Evolutionary conservation across 31 red algal species (phyloP).

Genomic region (Odonthalia washingtoniensis): DNA sequence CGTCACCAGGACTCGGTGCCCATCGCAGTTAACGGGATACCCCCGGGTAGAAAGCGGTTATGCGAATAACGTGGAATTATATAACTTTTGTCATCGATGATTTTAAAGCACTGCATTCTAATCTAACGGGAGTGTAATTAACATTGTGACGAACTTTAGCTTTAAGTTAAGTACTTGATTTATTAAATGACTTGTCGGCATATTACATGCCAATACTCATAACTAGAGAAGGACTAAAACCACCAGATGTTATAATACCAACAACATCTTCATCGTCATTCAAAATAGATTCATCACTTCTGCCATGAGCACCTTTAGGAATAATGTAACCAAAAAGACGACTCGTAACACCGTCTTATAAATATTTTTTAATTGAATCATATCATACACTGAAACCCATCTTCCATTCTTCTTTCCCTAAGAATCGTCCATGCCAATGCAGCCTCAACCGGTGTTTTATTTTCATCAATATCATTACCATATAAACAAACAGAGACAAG

Average conservation of each 20-base stretch:
- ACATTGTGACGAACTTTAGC: slow-evolving; percentile 74
- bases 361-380: too few species aligned
- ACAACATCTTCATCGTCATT: slow-evolving; percentile 76
- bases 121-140: too few species aligned
- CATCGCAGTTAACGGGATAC: too few species aligned
- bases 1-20: too few species aligned
- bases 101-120: too few species aligned
- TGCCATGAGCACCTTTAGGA: slow-evolving; percentile 88
- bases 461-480: slow-evolving; percentile 98
- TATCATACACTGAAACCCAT: slow-evolving; percentile 94
- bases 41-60: too few species aligned
- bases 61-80: too few species aligned
- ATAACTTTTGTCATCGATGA: too few species aligned
- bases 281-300: slow-evolving; percentile 89
- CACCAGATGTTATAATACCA: slow-evolving; percentile 90
- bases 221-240: slow-evolving; percentile 83
- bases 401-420: slow-evolving; percentile 82
- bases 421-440: slow-evolving; percentile 93
- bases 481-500: too few species aligned
- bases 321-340: slow-evolving; percentile 84
- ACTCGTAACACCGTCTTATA: slow-evolving; percentile 74
- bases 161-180: slow-evolving; percentile 77
- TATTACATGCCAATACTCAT: slow-evolving; percentile 98
- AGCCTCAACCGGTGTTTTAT: slow-evolving; percentile 92
- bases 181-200: slow-evolving; percentile 86